Conservation (phyloP, 2,329 filamentous ascomycete species). For the Calonectria henricotiae region DNA sequence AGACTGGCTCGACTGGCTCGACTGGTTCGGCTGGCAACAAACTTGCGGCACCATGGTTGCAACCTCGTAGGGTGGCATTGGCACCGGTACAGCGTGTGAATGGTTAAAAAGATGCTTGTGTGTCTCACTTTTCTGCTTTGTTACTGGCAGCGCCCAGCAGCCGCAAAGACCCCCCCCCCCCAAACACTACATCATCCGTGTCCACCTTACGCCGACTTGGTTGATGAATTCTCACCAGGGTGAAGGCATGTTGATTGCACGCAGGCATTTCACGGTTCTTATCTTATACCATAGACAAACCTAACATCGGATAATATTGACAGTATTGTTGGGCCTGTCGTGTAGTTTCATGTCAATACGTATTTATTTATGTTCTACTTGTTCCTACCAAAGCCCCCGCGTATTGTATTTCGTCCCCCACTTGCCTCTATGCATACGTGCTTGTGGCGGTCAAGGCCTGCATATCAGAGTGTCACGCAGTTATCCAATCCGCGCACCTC, state of each 20-base stretch:
- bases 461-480: not conserved
- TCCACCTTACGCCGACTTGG: not conserved
- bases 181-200: not conserved
- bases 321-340: too few species aligned
- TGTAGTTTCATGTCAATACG: too few species aligned
- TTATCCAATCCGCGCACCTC: not conserved
- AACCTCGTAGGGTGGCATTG: conserved; percentile 3
- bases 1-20: too few species aligned
- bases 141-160: not conserved
- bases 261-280: too few species aligned
- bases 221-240: not conserved
- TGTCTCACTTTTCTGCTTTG: conserved; percentile 8
- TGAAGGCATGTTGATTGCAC: not conserved
- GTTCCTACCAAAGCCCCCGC: not conserved
- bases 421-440: not conserved
- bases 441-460: conserved; percentile 4
- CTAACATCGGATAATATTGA: too few species aligned
- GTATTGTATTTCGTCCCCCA: not conserved
- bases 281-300: too few species aligned
- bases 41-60: conserved; percentile 12
- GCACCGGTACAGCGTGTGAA: not conserved
- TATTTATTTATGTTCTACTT: not conserved
- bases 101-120: not conserved
- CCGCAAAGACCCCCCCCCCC: not conserved
- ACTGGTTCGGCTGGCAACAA: too few species aligned